Evolutionary conservation across 1,284 basidiomycete species (phyloP).

Genomic region (Rhizopogon hawkerae): DNA sequence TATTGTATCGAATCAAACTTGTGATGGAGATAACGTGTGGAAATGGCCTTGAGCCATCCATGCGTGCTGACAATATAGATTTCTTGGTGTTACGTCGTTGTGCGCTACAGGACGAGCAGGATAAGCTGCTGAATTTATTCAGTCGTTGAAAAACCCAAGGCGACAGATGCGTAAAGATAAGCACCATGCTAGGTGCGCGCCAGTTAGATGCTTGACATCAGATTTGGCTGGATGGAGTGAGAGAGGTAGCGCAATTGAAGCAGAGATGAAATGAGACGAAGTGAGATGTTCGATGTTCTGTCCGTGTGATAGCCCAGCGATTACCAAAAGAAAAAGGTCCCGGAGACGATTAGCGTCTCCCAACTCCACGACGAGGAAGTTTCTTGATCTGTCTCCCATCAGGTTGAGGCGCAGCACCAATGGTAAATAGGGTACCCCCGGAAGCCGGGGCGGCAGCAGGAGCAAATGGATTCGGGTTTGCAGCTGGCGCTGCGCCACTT

Average conservation of each 20-base stretch:
- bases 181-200: slow-evolving; percentile 4
- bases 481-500: slow-evolving; percentile 27
- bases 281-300: neutral
- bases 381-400: slow-evolving; percentile 42
- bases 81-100: slow-evolving; percentile 3
- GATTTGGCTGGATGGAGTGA: slow-evolving; percentile 13
- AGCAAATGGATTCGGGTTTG: slow-evolving; percentile 32
- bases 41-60: slow-evolving; percentile 27
- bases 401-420: slow-evolving; percentile 41
- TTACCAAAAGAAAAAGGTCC: slow-evolving; percentile 8
- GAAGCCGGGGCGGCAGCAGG: slow-evolving; percentile 26
- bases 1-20: slow-evolving; percentile 5
- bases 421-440: slow-evolving; percentile 44
- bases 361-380: slow-evolving; percentile 35
- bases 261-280: neutral
- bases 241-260: slow-evolving; percentile 11
- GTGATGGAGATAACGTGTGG: slow-evolving; percentile 3
- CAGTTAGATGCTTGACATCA: slow-evolving; percentile 20
- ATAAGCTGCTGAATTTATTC: slow-evolving; percentile 9
- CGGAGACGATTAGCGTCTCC: slow-evolving; percentile 18
- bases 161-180: slow-evolving; percentile 7
- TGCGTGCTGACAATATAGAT: slow-evolving; percentile 12
- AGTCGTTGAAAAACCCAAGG: slow-evolving; percentile 6
- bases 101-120: slow-evolving; percentile 7
- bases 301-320: slow-evolving; percentile 1